These are phyloP conservation scores for Heritiera fomes DNA, from an alignment of 345 rosid genomes.

Conservation along the genomic window DNA sequence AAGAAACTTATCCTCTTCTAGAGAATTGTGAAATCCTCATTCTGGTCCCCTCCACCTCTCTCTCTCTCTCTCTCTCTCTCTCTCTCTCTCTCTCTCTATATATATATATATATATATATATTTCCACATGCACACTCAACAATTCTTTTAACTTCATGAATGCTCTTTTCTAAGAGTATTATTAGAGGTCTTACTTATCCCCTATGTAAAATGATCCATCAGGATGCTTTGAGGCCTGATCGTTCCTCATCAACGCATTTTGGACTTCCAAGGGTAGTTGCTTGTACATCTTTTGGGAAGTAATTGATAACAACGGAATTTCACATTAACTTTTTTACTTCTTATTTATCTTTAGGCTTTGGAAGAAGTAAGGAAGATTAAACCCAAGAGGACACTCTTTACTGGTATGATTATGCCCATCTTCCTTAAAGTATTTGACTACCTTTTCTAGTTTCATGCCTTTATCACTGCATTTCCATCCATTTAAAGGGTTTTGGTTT, in stretches of 20 bases:
- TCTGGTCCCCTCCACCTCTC: conserved; percentile 41
- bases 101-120: too few species aligned
- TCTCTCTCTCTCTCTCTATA: background rate
- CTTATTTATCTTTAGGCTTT: conserved; percentile 49
- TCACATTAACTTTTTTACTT: background rate
- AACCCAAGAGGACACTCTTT: conserved; percentile 83
- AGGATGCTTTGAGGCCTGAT: conserved; percentile 92
- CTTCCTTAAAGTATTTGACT: background rate
- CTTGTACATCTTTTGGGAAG: background rate
- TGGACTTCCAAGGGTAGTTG: conserved; percentile 82
- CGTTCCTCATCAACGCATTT: conserved; percentile 89
- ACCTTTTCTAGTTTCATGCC: conserved; percentile 1
- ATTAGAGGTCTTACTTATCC: background rate
- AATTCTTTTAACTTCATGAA: background rate
- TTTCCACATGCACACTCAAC: background rate
- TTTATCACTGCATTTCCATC: background rate
- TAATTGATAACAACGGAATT: background rate
- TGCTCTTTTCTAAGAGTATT: background rate
- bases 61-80: background rate
- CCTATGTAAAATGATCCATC: conserved; percentile 25
- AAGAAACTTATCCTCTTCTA: conserved; percentile 86
- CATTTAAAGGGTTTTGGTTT: background rate
- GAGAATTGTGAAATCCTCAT: conserved; percentile 68
- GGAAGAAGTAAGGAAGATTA: conserved; percentile 82
- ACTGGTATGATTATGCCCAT: conserved; percentile 47